Evolutionary conservation across 306 rosid species (phyloP).

Genomic region (Cicer judaicum): DNA sequence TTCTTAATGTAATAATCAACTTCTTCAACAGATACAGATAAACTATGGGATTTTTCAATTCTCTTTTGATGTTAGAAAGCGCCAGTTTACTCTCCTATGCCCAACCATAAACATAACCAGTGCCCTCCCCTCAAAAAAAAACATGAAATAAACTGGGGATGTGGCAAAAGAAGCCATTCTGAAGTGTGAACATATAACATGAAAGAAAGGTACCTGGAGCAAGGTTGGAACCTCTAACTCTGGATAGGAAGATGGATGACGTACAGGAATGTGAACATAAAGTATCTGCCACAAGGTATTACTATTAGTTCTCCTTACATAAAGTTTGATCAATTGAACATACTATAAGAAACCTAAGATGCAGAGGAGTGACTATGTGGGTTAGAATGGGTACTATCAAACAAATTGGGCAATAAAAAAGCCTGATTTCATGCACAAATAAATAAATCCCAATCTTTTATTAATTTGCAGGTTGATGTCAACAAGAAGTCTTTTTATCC

Average conservation of each 20-base stretch:
- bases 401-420: conserved; percentile 23
- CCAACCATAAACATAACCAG: background rate
- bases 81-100: background rate
- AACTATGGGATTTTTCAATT: conserved; percentile 18
- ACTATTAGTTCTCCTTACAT: conserved; percentile 40
- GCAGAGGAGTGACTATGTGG: background rate
- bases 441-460: conserved; percentile 11
- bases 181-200: conserved; percentile 21
- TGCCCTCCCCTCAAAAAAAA: background rate
- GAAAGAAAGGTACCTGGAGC: conserved; percentile 71
- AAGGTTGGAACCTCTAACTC: conserved; percentile 94
- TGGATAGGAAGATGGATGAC: conserved; percentile 82
- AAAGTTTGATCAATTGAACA: conserved; percentile 41
- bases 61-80: conserved; percentile 25
- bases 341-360: conserved; percentile 7
- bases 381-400: background rate
- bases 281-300: conserved; percentile 66
- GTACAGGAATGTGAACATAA: conserved; percentile 85
- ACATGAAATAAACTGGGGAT: background rate
- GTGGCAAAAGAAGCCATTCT: conserved; percentile 28
- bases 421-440: conserved; percentile 32
- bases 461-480: background rate
- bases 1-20: conserved; percentile 19
- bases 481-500: no score
- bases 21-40: background rate